Conservation (phyloP, 208 protist species). For the Endotrypanum monterogeii region DNA sequence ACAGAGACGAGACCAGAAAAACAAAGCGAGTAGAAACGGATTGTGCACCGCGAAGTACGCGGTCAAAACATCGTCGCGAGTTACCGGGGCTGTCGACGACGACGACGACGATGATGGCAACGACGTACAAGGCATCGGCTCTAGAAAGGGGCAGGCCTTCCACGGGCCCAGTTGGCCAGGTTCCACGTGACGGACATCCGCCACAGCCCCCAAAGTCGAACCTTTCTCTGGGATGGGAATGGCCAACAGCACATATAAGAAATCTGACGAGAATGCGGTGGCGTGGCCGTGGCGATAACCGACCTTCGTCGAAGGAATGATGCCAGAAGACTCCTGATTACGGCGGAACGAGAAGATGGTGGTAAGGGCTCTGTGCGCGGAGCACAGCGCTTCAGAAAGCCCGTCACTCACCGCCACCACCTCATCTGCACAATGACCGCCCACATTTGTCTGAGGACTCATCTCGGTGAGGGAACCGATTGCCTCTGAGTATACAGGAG, state of each 20-base stretch:
- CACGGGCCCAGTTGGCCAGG: neutral
- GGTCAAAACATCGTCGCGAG: slow-evolving; percentile 9
- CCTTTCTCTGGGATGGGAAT: neutral
- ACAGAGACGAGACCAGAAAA: slow-evolving; percentile 24
- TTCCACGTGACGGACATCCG: neutral
- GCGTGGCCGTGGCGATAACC: neutral
- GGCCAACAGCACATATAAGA: slow-evolving; percentile 4
- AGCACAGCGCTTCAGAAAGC: neutral
- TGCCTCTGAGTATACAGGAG: too few relatives aligned
- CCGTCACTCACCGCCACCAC: neutral
- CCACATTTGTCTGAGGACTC: neutral
- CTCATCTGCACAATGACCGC: neutral
- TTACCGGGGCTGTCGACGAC: neutral
- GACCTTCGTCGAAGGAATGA: neutral
- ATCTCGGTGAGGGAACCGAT: neutral
- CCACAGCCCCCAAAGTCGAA: neutral
- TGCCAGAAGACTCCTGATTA: too few relatives aligned
- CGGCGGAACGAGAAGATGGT: neutral
- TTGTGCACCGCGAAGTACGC: neutral
- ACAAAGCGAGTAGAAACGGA: slow-evolving; percentile 19
- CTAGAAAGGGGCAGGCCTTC: slow-evolving; percentile 8
- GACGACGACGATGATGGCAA: neutral
- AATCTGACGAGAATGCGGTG: neutral
- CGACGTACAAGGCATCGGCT: neutral
- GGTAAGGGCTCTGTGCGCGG: neutral